phyloP scores from a whole-genome alignment of 1,284 basidiomycete species.

The Irpex rosettiformis region DNA sequence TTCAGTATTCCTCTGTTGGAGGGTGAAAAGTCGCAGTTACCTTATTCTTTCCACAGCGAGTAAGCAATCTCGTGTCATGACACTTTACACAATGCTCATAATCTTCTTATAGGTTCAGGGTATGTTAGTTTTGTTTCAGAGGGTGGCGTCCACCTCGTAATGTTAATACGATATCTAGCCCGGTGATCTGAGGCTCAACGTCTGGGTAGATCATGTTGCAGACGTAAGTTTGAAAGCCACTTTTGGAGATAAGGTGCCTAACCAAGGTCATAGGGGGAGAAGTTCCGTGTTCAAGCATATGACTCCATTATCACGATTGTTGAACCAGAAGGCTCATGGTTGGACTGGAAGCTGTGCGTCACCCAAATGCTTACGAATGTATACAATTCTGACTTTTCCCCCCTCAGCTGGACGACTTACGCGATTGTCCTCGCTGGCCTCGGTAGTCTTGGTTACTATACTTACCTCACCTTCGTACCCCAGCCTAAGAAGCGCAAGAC shows the following conservation, averaged over 20 bases:
- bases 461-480: constrained; percentile 67
- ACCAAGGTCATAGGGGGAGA: constrained; percentile 39
- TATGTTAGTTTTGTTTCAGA: constrained; percentile 26
- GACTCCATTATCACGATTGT: constrained; percentile 82
- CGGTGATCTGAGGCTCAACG: constrained; percentile 73
- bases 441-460: constrained; percentile 62
- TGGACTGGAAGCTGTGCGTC: constrained; percentile 79
- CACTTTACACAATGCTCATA: constrained; percentile 14
- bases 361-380: not conserved
- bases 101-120: constrained; percentile 56
- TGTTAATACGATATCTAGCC: constrained; percentile 39
- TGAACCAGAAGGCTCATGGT: constrained; percentile 75
- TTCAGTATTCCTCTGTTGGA: constrained; percentile 61
- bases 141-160: constrained; percentile 4
- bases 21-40: constrained; percentile 66
- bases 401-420: constrained; percentile 69
- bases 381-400: constrained; percentile 7
- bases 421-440: constrained; percentile 66
- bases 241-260: constrained; percentile 2
- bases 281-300: constrained; percentile 66
- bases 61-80: constrained; percentile 38
- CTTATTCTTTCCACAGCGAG: constrained; percentile 83
- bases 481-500: constrained; percentile 47
- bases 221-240: constrained; percentile 43
- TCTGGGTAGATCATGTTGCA: constrained; percentile 74